Base-by-base conservation (phyloP, 1,139 yeast species). In the Arxiozyma telluris region DNA sequence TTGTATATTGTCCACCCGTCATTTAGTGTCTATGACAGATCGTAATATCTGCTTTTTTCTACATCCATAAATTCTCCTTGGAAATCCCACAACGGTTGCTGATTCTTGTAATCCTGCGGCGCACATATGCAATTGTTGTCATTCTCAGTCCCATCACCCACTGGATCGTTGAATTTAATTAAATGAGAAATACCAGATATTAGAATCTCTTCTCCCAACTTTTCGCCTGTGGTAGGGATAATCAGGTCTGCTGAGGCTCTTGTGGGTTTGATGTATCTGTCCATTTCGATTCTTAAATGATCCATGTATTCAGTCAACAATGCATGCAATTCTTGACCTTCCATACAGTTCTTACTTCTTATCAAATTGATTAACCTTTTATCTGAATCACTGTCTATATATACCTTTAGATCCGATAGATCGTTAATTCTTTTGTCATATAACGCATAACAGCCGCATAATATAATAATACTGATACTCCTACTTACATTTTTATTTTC, bases 381-480 rank as follows among this genome's bases (percentile, higher is more conserved):
- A 67, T 91, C 98, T 1, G 94, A 82, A 67, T 91, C 97, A 59
- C 91, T 79, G 61, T 87, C 94, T n/a, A 90, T 76, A 64, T 84
- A 91, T 2, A 90, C 82, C 63, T 82, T 84, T 62, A 90, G 74
- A 3, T 81, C 76, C 0, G 93, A 82, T 65, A 78, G 61, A 4
- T 74, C 74, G 46, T 87, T 71, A n/a, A 91, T 68, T 39, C 74
- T 75, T 50, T 73, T 72, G 64, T 88, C 84, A 64, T 82, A 86
- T 44, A 91, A 73, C 0, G 96, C 94, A 65, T 90, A 90, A 41
- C 86, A 73, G 0, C 98, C 97, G 66, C 84, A 85, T 1, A 89
- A 78, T 38, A 46, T 46, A 8, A 41, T 38, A 46, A 46, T 12
- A 34, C n/a, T 34, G 4, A 12, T 34, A 34, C n/a, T 11, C 3